Evolutionary conservation across 1,139 yeast species (phyloP), one percentile per base, ranked within the genome.

Genomic region (Kurtzmaniella quercitrusa): DNA sequence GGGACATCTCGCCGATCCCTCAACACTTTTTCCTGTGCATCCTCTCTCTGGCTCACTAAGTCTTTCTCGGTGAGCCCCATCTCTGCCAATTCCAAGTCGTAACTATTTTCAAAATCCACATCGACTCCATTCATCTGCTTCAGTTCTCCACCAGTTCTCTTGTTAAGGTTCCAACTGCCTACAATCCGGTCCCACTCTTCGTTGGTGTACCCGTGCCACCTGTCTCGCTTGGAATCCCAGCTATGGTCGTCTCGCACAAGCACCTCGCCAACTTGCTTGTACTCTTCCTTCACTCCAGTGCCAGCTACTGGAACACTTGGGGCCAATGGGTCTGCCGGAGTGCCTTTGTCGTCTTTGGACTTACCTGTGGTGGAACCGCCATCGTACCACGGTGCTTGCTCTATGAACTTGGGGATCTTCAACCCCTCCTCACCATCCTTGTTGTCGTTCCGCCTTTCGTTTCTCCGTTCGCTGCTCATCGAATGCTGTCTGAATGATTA

Each of bases 131-230:
- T 58, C 2, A 45, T 48, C 36, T 4, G 23, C 8, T 21, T 4
- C 8, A 21, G 4, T 21, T 21, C 23, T 14, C 54, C 36, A 5
- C 46, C 46, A 24, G 52, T 48, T 25, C 49, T 58, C 41, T 75
- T 68, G 34, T 65, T 61, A 18, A 56, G 54, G 39, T 75, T 71
- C 76, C 80, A 74, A 42, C 67, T 64, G 37, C 64, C 63, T 7
- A 81, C 59, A 18, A 77, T 74, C n/a, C 63, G 59, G 40, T 70
- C 71, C 69, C 85, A 85, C 43, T 84, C 85, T 4, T 68, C 67
- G 1, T 74, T 68, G 46, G 82, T 83, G 55, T 77, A 83, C 0
- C 94, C 94, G 55, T 79, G 83, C 89, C 93, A 87, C 42, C 87
- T 66, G 59, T 87, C 95, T 45, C 94, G 65, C 51, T 84, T 84